These are phyloP conservation scores for Sporisorium iseilematis-ciliati DNA, from an alignment of 1,284 basidiomycete genomes.

Conservation along the genomic window DNA sequence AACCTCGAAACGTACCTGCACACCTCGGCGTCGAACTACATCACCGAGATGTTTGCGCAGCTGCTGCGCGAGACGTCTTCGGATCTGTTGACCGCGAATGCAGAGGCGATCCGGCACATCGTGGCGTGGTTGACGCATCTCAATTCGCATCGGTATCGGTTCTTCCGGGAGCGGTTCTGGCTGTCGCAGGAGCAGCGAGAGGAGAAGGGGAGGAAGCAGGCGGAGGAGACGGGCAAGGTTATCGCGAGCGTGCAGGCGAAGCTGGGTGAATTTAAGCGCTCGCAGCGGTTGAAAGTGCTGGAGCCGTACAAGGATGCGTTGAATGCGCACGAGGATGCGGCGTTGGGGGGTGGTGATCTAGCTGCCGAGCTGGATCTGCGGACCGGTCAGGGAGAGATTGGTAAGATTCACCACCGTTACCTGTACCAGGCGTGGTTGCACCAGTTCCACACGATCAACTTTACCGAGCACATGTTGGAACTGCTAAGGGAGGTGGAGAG, in stretches of 20 bases:
- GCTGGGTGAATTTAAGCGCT: slow-evolving; percentile 74
- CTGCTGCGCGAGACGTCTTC: slow-evolving; percentile 50
- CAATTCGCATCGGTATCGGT: slow-evolving; percentile 48
- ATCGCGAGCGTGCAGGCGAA: slow-evolving; percentile 71
- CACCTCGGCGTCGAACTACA: slow-evolving; percentile 36
- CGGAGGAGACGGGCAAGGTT: slow-evolving; percentile 58
- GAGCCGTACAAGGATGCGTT: slow-evolving; percentile 73
- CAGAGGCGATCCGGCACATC: slow-evolving; percentile 44
- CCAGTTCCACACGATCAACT: slow-evolving; percentile 73
- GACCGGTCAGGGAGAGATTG: slow-evolving; percentile 36
- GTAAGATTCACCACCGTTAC: slow-evolving; percentile 69
- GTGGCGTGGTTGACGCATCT: slow-evolving; percentile 48
- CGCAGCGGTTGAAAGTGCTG: slow-evolving; percentile 76
- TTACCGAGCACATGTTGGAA: slow-evolving; percentile 42
- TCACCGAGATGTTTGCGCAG: slow-evolving; percentile 52
- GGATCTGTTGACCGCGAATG: slow-evolving; percentile 43
- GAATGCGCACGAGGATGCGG: slow-evolving; percentile 15
- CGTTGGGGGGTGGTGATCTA: slow-evolving; percentile 8
- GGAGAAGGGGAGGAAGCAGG: slow-evolving; percentile 32
- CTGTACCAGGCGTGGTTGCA: slow-evolving; percentile 79
- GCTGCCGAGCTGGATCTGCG: slow-evolving; percentile 39
- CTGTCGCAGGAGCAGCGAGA: slow-evolving; percentile 13
- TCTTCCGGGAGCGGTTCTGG: slow-evolving; percentile 35
- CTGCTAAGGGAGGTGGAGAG: slow-evolving; percentile 76
- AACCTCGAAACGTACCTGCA: slow-evolving; percentile 58